These are phyloP conservation scores for Apostasia shenzhenica DNA, from an alignment of 106 monocot species.

Conservation along the genomic window DNA sequence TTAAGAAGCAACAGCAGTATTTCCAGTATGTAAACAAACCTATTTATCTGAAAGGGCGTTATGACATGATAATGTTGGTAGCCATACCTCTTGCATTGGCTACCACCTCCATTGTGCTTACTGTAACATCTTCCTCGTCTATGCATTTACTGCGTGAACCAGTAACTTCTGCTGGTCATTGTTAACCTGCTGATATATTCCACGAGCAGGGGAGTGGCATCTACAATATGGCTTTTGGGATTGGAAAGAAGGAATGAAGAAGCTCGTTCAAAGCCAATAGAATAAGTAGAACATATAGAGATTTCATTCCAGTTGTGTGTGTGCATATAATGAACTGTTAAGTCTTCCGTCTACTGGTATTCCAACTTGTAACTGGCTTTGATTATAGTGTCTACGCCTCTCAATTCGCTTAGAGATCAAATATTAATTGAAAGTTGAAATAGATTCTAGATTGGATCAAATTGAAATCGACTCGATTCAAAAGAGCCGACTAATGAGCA, in stretches of 20 bases:
- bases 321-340: too few species aligned
- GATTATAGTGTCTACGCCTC: too few species aligned
- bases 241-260: slow-evolving; percentile 58
- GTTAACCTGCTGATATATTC: neutral
- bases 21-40: slow-evolving; percentile 60
- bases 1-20: slow-evolving; percentile 45
- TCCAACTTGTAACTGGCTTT: too few species aligned
- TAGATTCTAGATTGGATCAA: too few species aligned
- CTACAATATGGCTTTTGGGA: slow-evolving; percentile 76
- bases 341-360: too few species aligned
- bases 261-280: neutral
- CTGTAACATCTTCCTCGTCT: slow-evolving; percentile 10
- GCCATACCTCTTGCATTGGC: slow-evolving; percentile 72
- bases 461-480: too few species aligned
- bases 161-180: neutral
- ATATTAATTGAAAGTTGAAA: too few species aligned
- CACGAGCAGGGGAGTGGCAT: slow-evolving; percentile 47
- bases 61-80: slow-evolving; percentile 66
- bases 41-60: slow-evolving; percentile 68
- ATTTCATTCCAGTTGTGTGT: too few species aligned
- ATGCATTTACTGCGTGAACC: neutral
- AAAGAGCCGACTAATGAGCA: too few species aligned
- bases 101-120: slow-evolving; percentile 31
- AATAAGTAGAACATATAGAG: too few species aligned
- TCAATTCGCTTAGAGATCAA: too few species aligned